Evolutionary conservation across 2,329 filamentous ascomycete genomes (phyloP).

Genomic region (Sporothrix inflata): DNA sequence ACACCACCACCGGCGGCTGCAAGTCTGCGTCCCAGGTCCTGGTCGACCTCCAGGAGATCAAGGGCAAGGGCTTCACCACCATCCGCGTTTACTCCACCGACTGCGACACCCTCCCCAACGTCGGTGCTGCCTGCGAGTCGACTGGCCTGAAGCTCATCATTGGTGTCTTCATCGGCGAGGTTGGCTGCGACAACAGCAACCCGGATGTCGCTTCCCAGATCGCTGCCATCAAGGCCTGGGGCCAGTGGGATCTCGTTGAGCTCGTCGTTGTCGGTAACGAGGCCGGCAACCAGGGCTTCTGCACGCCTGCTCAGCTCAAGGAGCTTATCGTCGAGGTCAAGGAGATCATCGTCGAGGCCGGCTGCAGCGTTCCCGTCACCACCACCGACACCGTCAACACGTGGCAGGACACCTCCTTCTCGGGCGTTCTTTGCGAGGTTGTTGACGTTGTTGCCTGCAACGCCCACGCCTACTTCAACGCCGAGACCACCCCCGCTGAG

Average conservation of each 20-base stretch:
- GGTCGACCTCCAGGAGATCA: slow-evolving; percentile 65
- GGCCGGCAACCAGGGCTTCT: slow-evolving; percentile 76
- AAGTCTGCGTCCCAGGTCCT: slow-evolving; percentile 63
- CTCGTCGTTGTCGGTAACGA: slow-evolving; percentile 91
- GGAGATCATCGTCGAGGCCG: slow-evolving; percentile 61
- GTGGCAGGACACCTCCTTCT: slow-evolving; percentile 67
- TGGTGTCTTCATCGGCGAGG: slow-evolving; percentile 79
- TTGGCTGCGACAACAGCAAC: slow-evolving; percentile 60
- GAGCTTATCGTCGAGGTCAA: slow-evolving; percentile 71
- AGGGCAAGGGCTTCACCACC: slow-evolving; percentile 66
- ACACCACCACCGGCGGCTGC: slow-evolving; percentile 63
- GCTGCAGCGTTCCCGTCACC: slow-evolving; percentile 76
- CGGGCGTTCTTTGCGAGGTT: slow-evolving; percentile 65
- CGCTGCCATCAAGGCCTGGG: slow-evolving; percentile 70
- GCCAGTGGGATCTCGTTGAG: slow-evolving; percentile 73
- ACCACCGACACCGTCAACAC: slow-evolving; percentile 84
- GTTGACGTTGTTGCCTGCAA: slow-evolving; percentile 84
- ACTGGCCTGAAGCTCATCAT: slow-evolving; percentile 78
- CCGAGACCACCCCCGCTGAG: slow-evolving; percentile 59
- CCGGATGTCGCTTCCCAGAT: slow-evolving; percentile 74
- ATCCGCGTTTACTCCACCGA: slow-evolving; percentile 91
- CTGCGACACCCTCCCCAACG: slow-evolving; percentile 77
- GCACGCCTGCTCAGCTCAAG: slow-evolving; percentile 65
- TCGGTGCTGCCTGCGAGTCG: slow-evolving; percentile 69
- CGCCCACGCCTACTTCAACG: slow-evolving; percentile 94